phyloP scores from a whole-genome alignment of 129 eudicot species.

The Helianthus annuus region DNA sequence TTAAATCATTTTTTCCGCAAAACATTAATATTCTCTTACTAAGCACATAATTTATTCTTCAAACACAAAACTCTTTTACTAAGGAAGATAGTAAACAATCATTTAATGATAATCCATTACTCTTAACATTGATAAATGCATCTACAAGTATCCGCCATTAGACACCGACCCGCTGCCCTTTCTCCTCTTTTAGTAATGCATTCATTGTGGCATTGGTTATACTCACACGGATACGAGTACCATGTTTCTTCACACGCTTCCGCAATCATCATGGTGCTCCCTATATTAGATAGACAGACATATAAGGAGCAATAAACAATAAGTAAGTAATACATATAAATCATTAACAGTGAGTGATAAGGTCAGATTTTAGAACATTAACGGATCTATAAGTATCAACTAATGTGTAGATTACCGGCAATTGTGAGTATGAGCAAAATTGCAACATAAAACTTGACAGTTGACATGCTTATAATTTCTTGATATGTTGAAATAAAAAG shows the following conservation, averaged over 20 bases:
- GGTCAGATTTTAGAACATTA: no score
- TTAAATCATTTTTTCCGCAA: no score
- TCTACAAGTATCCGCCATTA: background rate
- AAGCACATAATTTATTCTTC: background rate
- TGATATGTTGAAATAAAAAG: background rate
- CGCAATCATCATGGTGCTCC: background rate
- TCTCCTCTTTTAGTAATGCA: background rate
- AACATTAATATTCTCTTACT: no score
- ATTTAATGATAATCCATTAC: background rate
- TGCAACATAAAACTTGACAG: conserved; percentile 1
- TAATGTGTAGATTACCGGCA: background rate
- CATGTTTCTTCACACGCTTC: conserved; percentile 6
- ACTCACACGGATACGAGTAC: background rate
- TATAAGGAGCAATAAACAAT: background rate
- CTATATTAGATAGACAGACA: background rate
- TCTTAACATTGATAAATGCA: background rate
- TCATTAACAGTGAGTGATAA: background rate
- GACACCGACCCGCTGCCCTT: background rate
- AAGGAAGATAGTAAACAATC: background rate
- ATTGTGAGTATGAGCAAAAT: background rate
- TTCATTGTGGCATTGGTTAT: background rate
- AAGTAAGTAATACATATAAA: no score
- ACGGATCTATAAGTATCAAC: background rate
- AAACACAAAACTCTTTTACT: background rate
- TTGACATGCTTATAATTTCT: background rate